These are phyloP conservation scores for Sporisorium sorghi DNA, from an alignment of 1,284 basidiomycete genomes.

Conservation along the genomic window DNA sequence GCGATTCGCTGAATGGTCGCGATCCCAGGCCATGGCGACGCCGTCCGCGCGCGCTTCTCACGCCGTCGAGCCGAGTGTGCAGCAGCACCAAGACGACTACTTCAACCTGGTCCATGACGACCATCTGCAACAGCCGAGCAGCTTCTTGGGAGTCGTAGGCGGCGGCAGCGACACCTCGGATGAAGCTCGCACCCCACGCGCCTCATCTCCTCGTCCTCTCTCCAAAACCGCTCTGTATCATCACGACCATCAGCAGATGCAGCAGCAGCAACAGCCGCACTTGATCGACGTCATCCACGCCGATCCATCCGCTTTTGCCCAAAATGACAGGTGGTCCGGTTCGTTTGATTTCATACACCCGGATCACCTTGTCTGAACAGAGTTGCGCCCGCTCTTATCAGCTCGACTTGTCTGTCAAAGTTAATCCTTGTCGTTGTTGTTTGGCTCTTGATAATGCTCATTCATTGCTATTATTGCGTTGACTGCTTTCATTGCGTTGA, in stretches of 20 bases:
- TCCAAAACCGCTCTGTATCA: slow-evolving; percentile 16
- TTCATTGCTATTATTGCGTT: no score
- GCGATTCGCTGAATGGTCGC: slow-evolving; percentile 42
- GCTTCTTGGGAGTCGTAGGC: slow-evolving; percentile 5
- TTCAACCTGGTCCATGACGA: slow-evolving; percentile 44
- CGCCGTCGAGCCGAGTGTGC: not conserved
- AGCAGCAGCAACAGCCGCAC: slow-evolving; percentile 10
- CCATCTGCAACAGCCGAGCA: slow-evolving; percentile 8
- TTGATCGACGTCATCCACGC: not conserved
- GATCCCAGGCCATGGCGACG: slow-evolving; percentile 13
- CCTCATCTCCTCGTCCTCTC: slow-evolving; percentile 34
- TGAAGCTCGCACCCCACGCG: slow-evolving; percentile 46
- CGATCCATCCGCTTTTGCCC: not conserved
- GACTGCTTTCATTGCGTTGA: no score
- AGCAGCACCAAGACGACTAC: slow-evolving; percentile 28
- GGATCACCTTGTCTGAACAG: slow-evolving; percentile 31
- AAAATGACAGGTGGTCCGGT: slow-evolving; percentile 12
- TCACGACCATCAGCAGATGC: slow-evolving; percentile 8
- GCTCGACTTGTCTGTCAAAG: no score
- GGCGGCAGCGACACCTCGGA: slow-evolving; percentile 44
- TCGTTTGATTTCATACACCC: slow-evolving; percentile 48
- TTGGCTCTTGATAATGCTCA: slow-evolving; percentile 1
- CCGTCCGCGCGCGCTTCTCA: not conserved
- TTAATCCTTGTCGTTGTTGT: not conserved
- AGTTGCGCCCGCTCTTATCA: not conserved